These are phyloP conservation scores for Neoboletus magnificus DNA, from an alignment of 768 basidiomycete species.

Conservation along the genomic window DNA sequence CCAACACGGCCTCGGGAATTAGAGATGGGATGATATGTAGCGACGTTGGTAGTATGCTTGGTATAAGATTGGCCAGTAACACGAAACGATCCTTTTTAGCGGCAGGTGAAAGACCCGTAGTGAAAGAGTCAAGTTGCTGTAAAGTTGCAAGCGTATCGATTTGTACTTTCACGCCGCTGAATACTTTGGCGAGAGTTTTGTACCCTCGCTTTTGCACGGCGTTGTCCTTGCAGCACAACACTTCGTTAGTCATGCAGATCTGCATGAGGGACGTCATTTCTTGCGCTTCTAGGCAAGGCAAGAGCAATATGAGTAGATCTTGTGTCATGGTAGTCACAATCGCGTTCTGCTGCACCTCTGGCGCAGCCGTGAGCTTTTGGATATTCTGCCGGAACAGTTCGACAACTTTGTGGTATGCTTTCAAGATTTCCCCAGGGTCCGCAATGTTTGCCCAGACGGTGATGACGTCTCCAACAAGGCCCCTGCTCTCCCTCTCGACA, in stretches of 20 bases:
- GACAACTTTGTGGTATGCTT: conserved; percentile 77
- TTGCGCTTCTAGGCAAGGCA: conserved; percentile 64
- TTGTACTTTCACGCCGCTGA: conserved; percentile 59
- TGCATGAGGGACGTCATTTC: conserved; percentile 67
- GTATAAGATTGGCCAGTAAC: conserved; percentile 67
- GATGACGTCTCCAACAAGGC: conserved; percentile 85
- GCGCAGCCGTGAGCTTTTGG: conserved; percentile 34
- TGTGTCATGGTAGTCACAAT: conserved; percentile 61
- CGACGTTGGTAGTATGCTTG: conserved; percentile 60
- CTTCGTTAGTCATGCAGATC: conserved; percentile 60
- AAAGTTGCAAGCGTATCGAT: conserved; percentile 58
- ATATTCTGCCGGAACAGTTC: conserved; percentile 68
- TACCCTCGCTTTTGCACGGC: conserved; percentile 96
- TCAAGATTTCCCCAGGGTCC: conserved; percentile 71
- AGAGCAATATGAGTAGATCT: conserved; percentile 82
- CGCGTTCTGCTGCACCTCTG: conserved; percentile 34
- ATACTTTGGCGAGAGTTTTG: conserved; percentile 73
- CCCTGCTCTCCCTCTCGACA: conserved; percentile 67
- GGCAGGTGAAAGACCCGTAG: conserved; percentile 67
- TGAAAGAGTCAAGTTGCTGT: conserved; percentile 59
- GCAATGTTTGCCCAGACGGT: conserved; percentile 83
- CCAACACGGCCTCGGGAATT: conserved; percentile 91
- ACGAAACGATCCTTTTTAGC: conserved; percentile 93
- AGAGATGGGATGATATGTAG: conserved; percentile 85
- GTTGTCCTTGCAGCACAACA: conserved; percentile 76